These are phyloP conservation scores for Kwoniella mangroviensis DNA, from an alignment of 768 basidiomycete species.

Conservation along the genomic window DNA sequence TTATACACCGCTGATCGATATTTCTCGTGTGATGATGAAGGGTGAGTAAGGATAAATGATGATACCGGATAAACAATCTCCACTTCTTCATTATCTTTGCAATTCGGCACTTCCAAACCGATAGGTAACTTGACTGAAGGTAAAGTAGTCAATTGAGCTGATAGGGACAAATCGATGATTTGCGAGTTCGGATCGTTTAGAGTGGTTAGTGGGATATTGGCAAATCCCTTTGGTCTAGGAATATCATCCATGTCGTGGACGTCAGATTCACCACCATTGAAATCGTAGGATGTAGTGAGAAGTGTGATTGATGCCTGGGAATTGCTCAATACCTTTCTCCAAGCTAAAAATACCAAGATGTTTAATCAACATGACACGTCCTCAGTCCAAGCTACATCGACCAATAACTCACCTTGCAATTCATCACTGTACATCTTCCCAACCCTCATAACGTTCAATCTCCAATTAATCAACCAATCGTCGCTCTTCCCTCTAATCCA, in stretches of 20 bases:
- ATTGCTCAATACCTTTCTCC: background rate
- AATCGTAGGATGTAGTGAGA: background rate
- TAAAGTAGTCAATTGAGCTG: conserved; percentile 10
- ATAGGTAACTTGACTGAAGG: conserved; percentile 8
- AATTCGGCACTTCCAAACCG: background rate
- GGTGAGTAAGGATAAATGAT: conserved; percentile 14
- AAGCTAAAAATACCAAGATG: background rate
- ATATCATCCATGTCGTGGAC: background rate
- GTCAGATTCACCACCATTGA: background rate
- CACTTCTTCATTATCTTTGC: background rate
- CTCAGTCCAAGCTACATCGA: conserved; percentile 27
- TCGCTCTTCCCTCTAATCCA: conserved; percentile 18
- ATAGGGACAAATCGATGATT: conserved; percentile 37
- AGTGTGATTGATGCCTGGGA: background rate
- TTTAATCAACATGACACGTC: too few species aligned
- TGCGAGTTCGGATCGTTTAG: conserved; percentile 32
- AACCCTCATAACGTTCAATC: conserved; percentile 22
- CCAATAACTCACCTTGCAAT: conserved; percentile 29
- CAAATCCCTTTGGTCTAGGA: conserved; percentile 10
- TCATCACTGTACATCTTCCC: conserved; percentile 31
- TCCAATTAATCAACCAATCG: conserved; percentile 27
- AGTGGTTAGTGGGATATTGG: conserved; percentile 25
- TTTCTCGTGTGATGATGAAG: background rate
- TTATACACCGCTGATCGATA: conserved; percentile 8
- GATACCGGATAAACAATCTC: conserved; percentile 21